Base-by-base conservation (phyloP, 352 stramenopile species). In the Phytopythium sindhum region DNA sequence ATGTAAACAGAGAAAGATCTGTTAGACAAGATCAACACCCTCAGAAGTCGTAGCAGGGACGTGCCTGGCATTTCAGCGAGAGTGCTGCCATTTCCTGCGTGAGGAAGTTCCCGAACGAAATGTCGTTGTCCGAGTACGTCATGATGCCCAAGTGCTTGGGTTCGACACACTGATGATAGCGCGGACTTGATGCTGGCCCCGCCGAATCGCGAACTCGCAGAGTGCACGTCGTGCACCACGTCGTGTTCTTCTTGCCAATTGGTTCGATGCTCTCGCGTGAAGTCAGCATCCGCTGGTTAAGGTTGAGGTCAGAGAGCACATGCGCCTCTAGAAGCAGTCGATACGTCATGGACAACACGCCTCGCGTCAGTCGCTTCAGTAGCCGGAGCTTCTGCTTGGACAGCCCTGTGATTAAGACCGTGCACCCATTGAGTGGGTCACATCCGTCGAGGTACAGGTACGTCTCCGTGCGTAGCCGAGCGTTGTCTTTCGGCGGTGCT, bases 391-490 rank as follows among this genome's bases (percentile, higher is more conserved):
- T 88, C 28, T 67, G 67, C 54, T 96, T 95, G 54, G 80, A 92
- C 29, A 84, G 89, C 2, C 97, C 97, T 28, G 93, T 90, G 44
- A 99, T 81, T 41, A 98, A 72, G 35, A 99, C 84, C 2, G 96
- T 98, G 61, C 92, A 98, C 35, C 95, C 96, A 63, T 98, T 90
- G 23, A 97, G 69, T 39, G 95, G 95, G 26, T 97, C 94, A 65
- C 94, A 99, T 19, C 96, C 95, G 66, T 99, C 93, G 37, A 99
- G 72, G 68, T 98, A 97, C 33, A 97, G 76, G 67, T 97, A 98
- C n/a, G 88, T 97, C 60, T 94, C 86, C 1, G 73, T 85, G 56
- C 80, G 75, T 21, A 78, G 48, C 12, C 84, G 75, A 41, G 60
- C 63, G 37, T 19, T n/a, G 28, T 41, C 58, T 35, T 47, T 60